phyloP scores from a whole-genome alignment of 2,329 filamentous ascomycete species.

The Colletotrichum cereale region DNA sequence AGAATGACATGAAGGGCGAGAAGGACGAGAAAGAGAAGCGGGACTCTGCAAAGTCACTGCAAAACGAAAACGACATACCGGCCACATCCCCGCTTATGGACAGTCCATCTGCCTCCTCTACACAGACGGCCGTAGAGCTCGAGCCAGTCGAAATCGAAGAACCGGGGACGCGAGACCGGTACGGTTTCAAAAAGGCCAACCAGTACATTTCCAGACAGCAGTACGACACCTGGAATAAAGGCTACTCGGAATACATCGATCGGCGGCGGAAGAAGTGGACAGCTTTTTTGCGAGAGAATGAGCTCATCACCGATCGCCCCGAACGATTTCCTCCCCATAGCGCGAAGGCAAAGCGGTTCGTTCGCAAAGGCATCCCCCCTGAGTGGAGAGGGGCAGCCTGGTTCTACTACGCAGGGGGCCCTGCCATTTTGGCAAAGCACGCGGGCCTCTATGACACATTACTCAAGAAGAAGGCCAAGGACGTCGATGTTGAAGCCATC shows the following conservation, averaged over 20 bases:
- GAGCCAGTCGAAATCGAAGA: constrained; percentile 57
- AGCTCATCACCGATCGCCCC: constrained; percentile 78
- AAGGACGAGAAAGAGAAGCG: constrained; percentile 51
- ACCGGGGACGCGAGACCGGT: constrained; percentile 76
- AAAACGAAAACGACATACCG: constrained; percentile 46
- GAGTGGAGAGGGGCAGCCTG: constrained; percentile 96
- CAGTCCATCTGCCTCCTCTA: constrained; percentile 28
- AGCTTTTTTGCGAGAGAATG: constrained; percentile 80
- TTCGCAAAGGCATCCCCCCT: constrained; percentile 92
- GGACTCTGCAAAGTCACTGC: constrained; percentile 62
- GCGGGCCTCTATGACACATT: constrained; percentile 82
- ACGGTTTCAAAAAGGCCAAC: constrained; percentile 91
- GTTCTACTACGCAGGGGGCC: constrained; percentile 96
- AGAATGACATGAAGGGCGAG: constrained; percentile 38
- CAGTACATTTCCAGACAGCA: constrained; percentile 81
- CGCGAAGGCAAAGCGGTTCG: constrained; percentile 88
- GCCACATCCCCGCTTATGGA: constrained; percentile 41
- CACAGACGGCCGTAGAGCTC: constrained; percentile 46
- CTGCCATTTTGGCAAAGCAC: constrained; percentile 80
- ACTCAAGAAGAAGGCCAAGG: constrained; percentile 73
- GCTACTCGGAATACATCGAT: constrained; percentile 81
- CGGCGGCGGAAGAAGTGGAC: constrained; percentile 87
- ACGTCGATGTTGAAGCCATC: constrained; percentile 87
- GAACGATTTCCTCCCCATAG: constrained; percentile 83
- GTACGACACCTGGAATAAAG: constrained; percentile 84